Conservation (phyloP, 495 filamentous ascomycete genomes). For the Achaetomiella virescens region DNA sequence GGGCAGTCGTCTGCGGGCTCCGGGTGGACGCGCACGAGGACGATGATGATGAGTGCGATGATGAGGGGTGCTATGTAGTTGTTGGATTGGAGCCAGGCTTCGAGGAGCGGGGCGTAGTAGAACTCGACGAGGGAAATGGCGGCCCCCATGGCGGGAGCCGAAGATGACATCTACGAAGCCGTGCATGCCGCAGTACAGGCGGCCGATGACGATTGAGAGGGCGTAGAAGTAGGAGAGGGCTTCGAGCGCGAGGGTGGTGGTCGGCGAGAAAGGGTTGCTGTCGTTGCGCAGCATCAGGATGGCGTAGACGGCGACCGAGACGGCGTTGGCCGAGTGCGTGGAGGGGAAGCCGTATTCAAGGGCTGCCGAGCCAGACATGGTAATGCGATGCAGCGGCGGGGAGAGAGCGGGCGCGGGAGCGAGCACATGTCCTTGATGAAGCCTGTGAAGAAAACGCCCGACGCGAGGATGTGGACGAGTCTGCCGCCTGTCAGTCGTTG, state of each 20-base stretch:
- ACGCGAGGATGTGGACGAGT: constrained; percentile 79
- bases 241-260: constrained; percentile 55
- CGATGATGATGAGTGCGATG: constrained; percentile 57
- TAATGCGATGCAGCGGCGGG: constrained; percentile 88
- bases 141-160: constrained; percentile 69
- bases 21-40: constrained; percentile 82
- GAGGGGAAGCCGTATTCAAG: constrained; percentile 97
- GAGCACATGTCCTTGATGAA: constrained; percentile 93
- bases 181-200: constrained; percentile 97
- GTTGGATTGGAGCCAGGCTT: constrained; percentile 56
- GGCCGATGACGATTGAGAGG: constrained; percentile 79
- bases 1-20: constrained; percentile 96
- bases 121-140: constrained; percentile 62
- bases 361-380: constrained; percentile 90
- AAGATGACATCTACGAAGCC: constrained; percentile 85
- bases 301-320: constrained; percentile 85
- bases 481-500: constrained; percentile 38
- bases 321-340: constrained; percentile 93
- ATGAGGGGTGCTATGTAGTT: constrained; percentile 52
- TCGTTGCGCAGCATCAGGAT: constrained; percentile 58
- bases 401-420: constrained; percentile 93
- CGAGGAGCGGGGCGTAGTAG: constrained; percentile 58
- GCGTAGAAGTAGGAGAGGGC: constrained; percentile 72
- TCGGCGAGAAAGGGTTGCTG: constrained; percentile 44
- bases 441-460: constrained; percentile 87